Evolutionary conservation across 208 protist genomes (phyloP), one percentile per base, ranked within the genome.

Genomic region (Crithidia brevicula): DNA sequence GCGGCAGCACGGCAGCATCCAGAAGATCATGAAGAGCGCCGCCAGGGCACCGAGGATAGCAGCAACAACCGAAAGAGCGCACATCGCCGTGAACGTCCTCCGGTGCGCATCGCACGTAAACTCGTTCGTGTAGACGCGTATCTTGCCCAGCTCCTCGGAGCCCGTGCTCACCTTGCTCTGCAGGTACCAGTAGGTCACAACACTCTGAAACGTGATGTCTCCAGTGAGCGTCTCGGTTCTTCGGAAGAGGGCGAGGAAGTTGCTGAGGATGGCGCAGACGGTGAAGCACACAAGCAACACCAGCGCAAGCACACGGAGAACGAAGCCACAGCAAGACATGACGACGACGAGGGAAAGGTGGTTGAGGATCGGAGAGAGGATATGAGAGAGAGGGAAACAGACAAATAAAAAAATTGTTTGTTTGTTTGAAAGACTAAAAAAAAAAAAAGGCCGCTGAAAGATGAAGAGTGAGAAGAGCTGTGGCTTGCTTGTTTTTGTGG

Each of bases 391-490:
- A 6, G 50, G 13, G 38, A 22, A 8, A 22, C 15, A 33, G 36
- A 56, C 6, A 56, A 33, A 56, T 40, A 38, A 18, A 56, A 15
- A 54, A 27, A n/a, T n/a, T n/a, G n/a, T n/a, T n/a, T n/a, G n/a
- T n/a, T n/a, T n/a, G n/a, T n/a, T n/a, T n/a, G n/a, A 54, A 54
- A 67, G 18, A 67, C 20, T 25, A 72, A 64, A 54, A 57, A 50
- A 38, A 0, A 34, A 58, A 51, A 45, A 74, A 36, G 1, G 43
- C 20, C 46, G 66, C 28, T 2, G 56, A 59, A 34, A 45, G 38
- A 22, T 67, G n/a, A 28, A 36, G 33, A 57, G 54, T 6, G 40
- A 1, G 16, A 43, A 27, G 30, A 46, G n/a, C n/a, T n/a, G n/a
- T n/a, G n/a, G n/a, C n/a, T n/a, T n/a, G n/a, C n/a, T n/a, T n/a